Evolutionary conservation across 2,329 filamentous ascomycete genomes (phyloP), one percentile per base, ranked within the genome.

Genomic region (Chaetomiaceae sp.): DNA sequence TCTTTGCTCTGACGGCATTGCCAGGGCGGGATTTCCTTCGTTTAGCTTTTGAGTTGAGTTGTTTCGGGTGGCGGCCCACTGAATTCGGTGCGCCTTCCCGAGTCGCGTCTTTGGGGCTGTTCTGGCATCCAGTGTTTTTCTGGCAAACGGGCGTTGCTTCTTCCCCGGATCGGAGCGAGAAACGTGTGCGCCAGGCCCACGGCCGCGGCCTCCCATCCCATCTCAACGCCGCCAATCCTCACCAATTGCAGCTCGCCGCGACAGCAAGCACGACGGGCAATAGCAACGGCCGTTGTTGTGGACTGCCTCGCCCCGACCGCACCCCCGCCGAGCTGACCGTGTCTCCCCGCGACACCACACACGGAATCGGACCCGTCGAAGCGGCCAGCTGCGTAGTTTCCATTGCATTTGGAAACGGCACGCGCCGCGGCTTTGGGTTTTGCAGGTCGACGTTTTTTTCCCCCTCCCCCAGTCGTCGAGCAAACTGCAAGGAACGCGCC

Each of bases 401-500:
- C 30, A 34, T 18, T 6, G 25, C 44, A 48, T 32, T 32, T 27
- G 32, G 43, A 46, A 49, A 46, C 48, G 36, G 27, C 29, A 38
- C 8, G 33, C 36, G 37, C 37, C 32, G 30, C 37, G 30, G n/a
- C n/a, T n/a, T n/a, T 30, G 29, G 23, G 41, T 32, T 37, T 33
- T 25, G 14, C 14, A 32, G 23, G 20, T 32, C 41, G 21, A 44
- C 23, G 46, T 25, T 21, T 38, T 16, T 32, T 23, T n/a, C n/a
- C n/a, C n/a, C n/a, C n/a, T n/a, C n/a, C 18, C n/a, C 21, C 16
- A 30, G 16, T 23, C 25, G 5, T 55, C 56, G 45, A n/a, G n/a
- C n/a, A n/a, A n/a, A 50, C 53, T 47, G 47, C 54, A 57, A 47
- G 25, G 51, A 56, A 58, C 61, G 61, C 59, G 59, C 54, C 56